phyloP scores from a whole-genome alignment of 495 filamentous ascomycete species.

The Tuber borchii region DNA sequence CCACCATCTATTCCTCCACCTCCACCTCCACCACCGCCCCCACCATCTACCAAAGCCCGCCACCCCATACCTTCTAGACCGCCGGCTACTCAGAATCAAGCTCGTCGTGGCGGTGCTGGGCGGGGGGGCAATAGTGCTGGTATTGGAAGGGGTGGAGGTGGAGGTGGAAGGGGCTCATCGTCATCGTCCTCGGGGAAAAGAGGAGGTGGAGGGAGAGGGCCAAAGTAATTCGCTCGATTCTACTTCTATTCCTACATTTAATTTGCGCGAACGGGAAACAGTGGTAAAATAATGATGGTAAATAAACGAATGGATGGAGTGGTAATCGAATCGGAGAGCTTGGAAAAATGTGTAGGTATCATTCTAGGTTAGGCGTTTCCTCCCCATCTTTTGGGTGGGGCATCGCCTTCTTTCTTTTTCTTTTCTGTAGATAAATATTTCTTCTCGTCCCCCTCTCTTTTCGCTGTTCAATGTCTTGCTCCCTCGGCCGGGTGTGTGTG shows the following conservation, averaged over 20 bases:
- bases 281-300: background rate
- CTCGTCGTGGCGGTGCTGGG: constrained; percentile 9
- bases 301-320: background rate
- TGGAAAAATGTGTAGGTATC: background rate
- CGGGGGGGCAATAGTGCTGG: background rate
- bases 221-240: background rate
- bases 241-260: background rate
- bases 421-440: background rate
- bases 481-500: background rate
- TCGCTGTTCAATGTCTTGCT: background rate
- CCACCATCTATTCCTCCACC: background rate
- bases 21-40: constrained; percentile 16
- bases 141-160: constrained; percentile 16
- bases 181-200: constrained; percentile 17
- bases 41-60: background rate
- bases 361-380: background rate
- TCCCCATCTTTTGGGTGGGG: background rate
- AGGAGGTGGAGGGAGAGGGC: constrained; percentile 14
- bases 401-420: background rate
- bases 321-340: background rate
- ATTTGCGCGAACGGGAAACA: background rate
- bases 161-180: constrained; percentile 13
- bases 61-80: constrained; percentile 13
- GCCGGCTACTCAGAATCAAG: constrained; percentile 11
- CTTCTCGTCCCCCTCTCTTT: background rate